These are phyloP conservation scores for Brassica cretica DNA, from an alignment of 345 rosid species.

Conservation along the genomic window DNA sequence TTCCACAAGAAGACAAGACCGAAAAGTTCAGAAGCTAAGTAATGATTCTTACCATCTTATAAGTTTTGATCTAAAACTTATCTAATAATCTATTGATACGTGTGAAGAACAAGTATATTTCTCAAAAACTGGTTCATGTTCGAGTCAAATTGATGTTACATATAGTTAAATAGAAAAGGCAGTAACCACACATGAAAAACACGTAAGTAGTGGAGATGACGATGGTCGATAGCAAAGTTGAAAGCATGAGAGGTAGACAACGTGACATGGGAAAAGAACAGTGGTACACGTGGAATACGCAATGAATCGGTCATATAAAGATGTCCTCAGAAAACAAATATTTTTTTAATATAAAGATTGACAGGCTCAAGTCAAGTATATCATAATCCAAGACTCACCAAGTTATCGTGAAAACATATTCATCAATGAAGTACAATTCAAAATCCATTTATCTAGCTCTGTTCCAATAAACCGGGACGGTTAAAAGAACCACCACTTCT, in stretches of 20 bases:
- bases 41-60: background rate
- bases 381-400: background rate
- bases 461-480: background rate
- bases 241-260: background rate
- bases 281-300: background rate
- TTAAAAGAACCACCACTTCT: conserved; percentile 81
- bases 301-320: background rate
- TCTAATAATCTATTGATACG: background rate
- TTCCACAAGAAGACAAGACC: conserved; percentile 10
- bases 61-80: background rate
- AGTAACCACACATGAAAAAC: background rate
- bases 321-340: background rate
- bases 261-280: background rate
- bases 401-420: background rate
- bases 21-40: background rate
- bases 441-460: background rate
- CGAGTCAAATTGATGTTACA: background rate
- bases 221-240: background rate
- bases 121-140: conserved; percentile 1
- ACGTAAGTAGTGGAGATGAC: background rate
- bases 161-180: background rate
- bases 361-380: background rate
- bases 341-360: background rate
- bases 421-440: background rate
- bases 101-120: background rate